A percentile compares a stretch with the other conserved stretches of the same genome.
Conservation (phyloP, 2,329 filamentous ascomycete species). For the Cladosporium sp. region DNA sequence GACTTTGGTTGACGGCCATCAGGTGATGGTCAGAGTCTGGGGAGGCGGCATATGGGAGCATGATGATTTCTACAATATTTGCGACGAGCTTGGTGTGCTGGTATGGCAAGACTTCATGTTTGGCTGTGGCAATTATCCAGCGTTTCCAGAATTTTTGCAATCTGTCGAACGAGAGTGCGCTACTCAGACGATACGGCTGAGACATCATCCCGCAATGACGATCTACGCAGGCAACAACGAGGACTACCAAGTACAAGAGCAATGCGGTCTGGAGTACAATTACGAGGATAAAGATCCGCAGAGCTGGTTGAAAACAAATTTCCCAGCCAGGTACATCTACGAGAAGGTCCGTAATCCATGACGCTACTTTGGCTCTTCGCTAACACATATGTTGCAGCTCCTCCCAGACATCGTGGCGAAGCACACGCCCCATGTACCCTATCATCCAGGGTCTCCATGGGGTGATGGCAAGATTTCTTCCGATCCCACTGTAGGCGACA, state of each 20-base stretch:
- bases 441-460: conserved; percentile 81
- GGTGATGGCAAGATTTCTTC: conserved; percentile 68
- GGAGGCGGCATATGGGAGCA: conserved; percentile 76
- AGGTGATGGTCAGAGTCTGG: conserved; percentile 78
- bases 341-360: conserved; percentile 48
- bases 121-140: conserved; percentile 65
- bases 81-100: conserved; percentile 71
- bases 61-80: conserved; percentile 68
- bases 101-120: conserved; percentile 90
- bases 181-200: conserved; percentile 66
- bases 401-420: conserved; percentile 68
- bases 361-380: conserved; percentile 37
- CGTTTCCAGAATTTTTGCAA: conserved; percentile 57
- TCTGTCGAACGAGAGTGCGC: conserved; percentile 63
- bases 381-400: too few relatives aligned
- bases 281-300: conserved; percentile 73
- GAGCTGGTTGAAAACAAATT: conserved; percentile 81
- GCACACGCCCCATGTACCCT: conserved; percentile 63
- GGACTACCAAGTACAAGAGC: conserved; percentile 82
- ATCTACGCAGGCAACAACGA: conserved; percentile 94
- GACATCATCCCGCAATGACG: conserved; percentile 82
- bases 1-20: conserved; percentile 70
- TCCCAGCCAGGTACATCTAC: conserved; percentile 89
- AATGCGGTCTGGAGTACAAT: conserved; percentile 69
- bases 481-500: conserved; percentile 78